Base-by-base conservation (phyloP, 805 yeast species). In the Danielia reshetovae region DNA sequence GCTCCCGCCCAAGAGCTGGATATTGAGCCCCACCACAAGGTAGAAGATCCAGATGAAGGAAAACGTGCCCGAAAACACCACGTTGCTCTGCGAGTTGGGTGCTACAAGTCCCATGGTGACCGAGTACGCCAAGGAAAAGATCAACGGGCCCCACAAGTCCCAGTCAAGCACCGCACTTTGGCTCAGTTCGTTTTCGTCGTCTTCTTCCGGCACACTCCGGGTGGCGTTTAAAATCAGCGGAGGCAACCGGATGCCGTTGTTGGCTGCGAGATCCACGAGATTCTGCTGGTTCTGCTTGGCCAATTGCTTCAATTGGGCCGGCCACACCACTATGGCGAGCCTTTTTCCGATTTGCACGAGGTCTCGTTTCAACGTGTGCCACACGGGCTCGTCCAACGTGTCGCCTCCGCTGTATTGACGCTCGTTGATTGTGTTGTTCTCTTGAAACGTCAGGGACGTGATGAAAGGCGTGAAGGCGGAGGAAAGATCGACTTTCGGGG, bases 61-160 rank as follows among this genome's bases (percentile, higher is more conserved):
- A 51, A 81, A 81, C 14, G 80, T 74, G 11, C 83, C 77, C 1
- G 84, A 74, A 49, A 81, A 81, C 21, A 79, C 81, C 34, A 50
- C 51, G 42, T 70, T 65, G 5, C 82, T 72, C 37, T 71, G 65
- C 13, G 52, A 42, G 4, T 61, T 54, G 2, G 73, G 60, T 4
- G 77, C 67, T 9, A 74, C 50, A 36, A 69, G 58, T 2, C 79
- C 74, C 43, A 80, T 55, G 15, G 72, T 60, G 17, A 79, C 74
- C 3, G 84, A 63, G 36, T 76, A 74, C 21, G 66, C 51, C 36
- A 81, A 60, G 9, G 81, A 72, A 49, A 81, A 81, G 19, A 81
- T 62, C 36, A 81, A 59, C 5, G 88, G 88, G 2, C 88, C 88
- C 87, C 86, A 76, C 32, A 76, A 55, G 52, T 76, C 81, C 81